phyloP scores from a whole-genome alignment of 176 grass and related monocot species.

The Saccharum officinarum region DNA sequence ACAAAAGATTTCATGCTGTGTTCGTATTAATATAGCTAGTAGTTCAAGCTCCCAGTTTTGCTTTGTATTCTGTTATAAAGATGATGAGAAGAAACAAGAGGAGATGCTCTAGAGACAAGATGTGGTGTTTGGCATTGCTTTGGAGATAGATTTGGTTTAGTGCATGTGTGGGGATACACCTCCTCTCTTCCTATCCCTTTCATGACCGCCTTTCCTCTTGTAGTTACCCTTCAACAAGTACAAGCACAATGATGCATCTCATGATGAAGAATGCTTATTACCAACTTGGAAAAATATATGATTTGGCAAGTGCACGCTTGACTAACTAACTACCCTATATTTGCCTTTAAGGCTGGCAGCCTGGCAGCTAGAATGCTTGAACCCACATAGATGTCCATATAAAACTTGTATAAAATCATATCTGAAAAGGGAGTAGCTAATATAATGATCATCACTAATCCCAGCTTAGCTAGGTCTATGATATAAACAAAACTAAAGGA shows the following conservation, averaged over 20 bases:
- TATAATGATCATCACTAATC: slow-evolving; percentile 25
- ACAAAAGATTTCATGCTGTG: not conserved
- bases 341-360: slow-evolving; percentile 25
- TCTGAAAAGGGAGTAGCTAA: slow-evolving; percentile 29
- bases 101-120: slow-evolving; percentile 30
- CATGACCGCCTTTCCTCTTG: slow-evolving; percentile 39
- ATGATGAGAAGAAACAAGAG: not conserved
- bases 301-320: slow-evolving; percentile 43
- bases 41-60: slow-evolving; percentile 1
- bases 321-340: slow-evolving; percentile 39
- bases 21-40: not conserved
- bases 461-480: slow-evolving; percentile 5
- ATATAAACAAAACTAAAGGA: slow-evolving; percentile 33
- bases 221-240: slow-evolving; percentile 39
- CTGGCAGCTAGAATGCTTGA: slow-evolving; percentile 4
- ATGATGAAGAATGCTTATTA: slow-evolving; percentile 36
- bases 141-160: slow-evolving; percentile 20
- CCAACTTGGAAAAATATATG: slow-evolving; percentile 40
- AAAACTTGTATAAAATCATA: slow-evolving; percentile 35
- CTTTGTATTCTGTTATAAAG: slow-evolving; percentile 19
- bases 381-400: slow-evolving; percentile 25
- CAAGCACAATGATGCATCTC: slow-evolving; percentile 41
- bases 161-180: slow-evolving; percentile 3
- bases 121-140: slow-evolving; percentile 10
- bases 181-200: slow-evolving; percentile 25